Evolutionary conservation across 2,329 filamentous ascomycete species (phyloP).

Genomic region (Talaromyces rugulosus): DNA sequence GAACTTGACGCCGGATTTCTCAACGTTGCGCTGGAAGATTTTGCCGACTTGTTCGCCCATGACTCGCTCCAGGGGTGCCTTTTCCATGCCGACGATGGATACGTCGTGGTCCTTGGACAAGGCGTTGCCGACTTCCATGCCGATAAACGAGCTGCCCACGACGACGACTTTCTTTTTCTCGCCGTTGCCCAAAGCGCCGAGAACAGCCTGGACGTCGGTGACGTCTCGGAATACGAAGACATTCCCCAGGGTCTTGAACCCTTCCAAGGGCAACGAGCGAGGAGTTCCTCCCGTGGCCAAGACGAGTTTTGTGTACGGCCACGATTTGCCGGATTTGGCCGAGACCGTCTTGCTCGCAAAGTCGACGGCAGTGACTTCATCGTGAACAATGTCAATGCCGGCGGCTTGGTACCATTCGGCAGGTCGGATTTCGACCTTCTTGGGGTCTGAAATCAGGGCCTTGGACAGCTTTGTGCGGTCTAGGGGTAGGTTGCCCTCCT

Average conservation of each 20-base stretch:
- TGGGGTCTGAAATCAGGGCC: slow-evolving; percentile 74
- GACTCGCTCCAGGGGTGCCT: slow-evolving; percentile 76
- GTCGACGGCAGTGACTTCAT: slow-evolving; percentile 69
- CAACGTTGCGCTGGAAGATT: slow-evolving; percentile 72
- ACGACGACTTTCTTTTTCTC: slow-evolving; percentile 85
- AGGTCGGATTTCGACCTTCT: slow-evolving; percentile 73
- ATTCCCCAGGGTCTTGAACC: slow-evolving; percentile 81
- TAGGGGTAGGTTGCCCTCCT: slow-evolving; percentile 80
- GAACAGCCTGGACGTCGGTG: slow-evolving; percentile 73
- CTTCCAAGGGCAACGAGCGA: slow-evolving; percentile 69
- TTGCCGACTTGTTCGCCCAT: slow-evolving; percentile 77
- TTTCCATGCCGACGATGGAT: slow-evolving; percentile 83
- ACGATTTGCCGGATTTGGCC: slow-evolving; percentile 69
- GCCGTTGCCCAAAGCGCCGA: slow-evolving; percentile 69
- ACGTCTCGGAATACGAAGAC: slow-evolving; percentile 79
- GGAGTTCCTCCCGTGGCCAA: slow-evolving; percentile 83
- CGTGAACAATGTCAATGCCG: slow-evolving; percentile 53
- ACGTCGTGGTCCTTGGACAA: slow-evolving; percentile 78
- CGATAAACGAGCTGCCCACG: slow-evolving; percentile 92
- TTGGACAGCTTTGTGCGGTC: slow-evolving; percentile 96
- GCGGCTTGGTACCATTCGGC: slow-evolving; percentile 69
- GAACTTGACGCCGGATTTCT: slow-evolving; percentile 87
- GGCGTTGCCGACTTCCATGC: slow-evolving; percentile 90
- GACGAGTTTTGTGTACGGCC: slow-evolving; percentile 80
- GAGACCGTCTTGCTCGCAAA: slow-evolving; percentile 68